Evolutionary conservation across 192 early-diverging fungal genomes (phyloP).

Genomic region (Phlyctochytrium bullatum): DNA sequence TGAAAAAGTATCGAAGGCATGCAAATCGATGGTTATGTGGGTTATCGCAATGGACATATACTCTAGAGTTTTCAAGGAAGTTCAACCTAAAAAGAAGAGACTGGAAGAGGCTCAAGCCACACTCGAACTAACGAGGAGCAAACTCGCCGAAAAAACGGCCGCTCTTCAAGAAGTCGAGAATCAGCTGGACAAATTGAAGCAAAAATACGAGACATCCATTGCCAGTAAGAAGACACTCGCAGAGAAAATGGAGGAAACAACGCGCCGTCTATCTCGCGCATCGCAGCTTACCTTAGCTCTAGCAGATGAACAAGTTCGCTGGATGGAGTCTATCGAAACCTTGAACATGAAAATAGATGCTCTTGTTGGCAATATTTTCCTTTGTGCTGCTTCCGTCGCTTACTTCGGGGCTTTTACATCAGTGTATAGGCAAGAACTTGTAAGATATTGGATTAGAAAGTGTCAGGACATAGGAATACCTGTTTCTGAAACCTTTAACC

Average conservation of each 20-base stretch:
- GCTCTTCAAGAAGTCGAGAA: slow-evolving; percentile 54
- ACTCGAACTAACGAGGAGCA: slow-evolving; percentile 44
- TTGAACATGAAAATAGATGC: slow-evolving; percentile 47
- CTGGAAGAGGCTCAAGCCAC: slow-evolving; percentile 55
- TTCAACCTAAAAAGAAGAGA: slow-evolving; percentile 49
- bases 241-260: slow-evolving; percentile 66
- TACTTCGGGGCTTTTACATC: slow-evolving; percentile 62
- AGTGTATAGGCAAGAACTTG: slow-evolving; percentile 43
- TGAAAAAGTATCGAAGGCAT: slow-evolving; percentile 54
- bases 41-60: slow-evolving; percentile 62
- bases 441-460: slow-evolving; percentile 43
- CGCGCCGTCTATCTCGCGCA: slow-evolving; percentile 48
- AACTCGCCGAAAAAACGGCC: slow-evolving; percentile 55
- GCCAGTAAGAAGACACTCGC: slow-evolving; percentile 49
- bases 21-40: slow-evolving; percentile 63
- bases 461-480: slow-evolving; percentile 55
- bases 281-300: slow-evolving; percentile 53
- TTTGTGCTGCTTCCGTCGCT: slow-evolving; percentile 53
- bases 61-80: slow-evolving; percentile 56
- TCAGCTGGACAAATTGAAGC: slow-evolving; percentile 57
- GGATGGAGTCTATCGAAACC: slow-evolving; percentile 54
- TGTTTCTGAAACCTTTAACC: slow-evolving; percentile 52
- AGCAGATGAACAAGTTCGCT: slow-evolving; percentile 61
- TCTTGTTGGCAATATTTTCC: slow-evolving; percentile 59
- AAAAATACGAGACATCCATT: slow-evolving; percentile 55